Conservation (phyloP, 805 yeast species). For the Ascoidea rubescens region DNA sequence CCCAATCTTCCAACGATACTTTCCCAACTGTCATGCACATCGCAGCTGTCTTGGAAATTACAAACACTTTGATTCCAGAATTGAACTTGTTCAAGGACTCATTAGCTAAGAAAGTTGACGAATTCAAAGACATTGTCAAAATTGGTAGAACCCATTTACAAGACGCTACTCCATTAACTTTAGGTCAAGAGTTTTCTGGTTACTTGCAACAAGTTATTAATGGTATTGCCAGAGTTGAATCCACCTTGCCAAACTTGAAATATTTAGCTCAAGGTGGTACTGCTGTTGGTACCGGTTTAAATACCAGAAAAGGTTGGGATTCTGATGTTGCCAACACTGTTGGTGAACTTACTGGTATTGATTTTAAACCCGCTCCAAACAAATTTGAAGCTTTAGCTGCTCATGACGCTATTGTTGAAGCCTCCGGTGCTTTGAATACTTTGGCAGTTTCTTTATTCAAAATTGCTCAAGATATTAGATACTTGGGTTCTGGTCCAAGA, state of each 20-base stretch:
- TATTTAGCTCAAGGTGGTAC: conserved; percentile 98
- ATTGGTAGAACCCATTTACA: conserved; percentile 98
- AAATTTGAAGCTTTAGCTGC: conserved; percentile 99
- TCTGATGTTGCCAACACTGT: conserved; percentile 79
- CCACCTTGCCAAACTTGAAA: conserved; percentile 59
- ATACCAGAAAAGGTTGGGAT: conserved; percentile 86
- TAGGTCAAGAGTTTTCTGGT: conserved; percentile 97
- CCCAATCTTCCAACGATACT: conserved; percentile 97
- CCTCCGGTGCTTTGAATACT: conserved; percentile 93
- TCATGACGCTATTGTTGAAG: conserved; percentile 96
- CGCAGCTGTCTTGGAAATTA: conserved; percentile 89
- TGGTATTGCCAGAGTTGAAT: conserved; percentile 80
- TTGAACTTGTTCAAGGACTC: conserved; percentile 65
- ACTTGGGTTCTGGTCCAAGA: conserved; percentile 98
- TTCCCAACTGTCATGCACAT: conserved; percentile 99
- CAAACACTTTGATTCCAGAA: conserved; percentile 64
- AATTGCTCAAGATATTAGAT: conserved; percentile 96
- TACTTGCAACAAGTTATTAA: conserved; percentile 87
- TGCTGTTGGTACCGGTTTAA: conserved; percentile 97
- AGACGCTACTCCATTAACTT: conserved; percentile 95
- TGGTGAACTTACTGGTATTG: conserved; percentile 72
- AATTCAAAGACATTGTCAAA: conserved; percentile 82
- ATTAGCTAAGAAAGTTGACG: conserved; percentile 64
- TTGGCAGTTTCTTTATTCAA: conserved; percentile 87
- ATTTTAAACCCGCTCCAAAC: conserved; percentile 92